Percentiles rank a stretch among this genome's conserved stretches.
phyloP scores from a whole-genome alignment of 305 asterid species.

The Fraxinus greggii region DNA sequence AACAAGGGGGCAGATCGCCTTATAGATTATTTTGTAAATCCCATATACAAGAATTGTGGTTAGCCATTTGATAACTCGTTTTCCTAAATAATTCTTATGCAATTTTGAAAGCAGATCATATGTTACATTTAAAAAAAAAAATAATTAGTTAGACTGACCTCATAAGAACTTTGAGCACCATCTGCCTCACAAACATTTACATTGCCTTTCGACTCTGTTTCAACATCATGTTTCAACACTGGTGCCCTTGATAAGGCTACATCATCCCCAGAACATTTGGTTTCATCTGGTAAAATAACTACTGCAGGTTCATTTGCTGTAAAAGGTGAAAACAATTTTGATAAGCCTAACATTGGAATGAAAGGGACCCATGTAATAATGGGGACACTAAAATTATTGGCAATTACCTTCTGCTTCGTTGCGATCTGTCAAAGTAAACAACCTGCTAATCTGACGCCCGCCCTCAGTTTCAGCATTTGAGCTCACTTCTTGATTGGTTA shows the following conservation, averaged over 20 bases:
- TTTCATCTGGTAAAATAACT: constrained; percentile 1
- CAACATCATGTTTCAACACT: constrained; percentile 16
- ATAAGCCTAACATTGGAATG: not conserved
- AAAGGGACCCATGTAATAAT: not conserved
- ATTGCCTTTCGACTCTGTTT: constrained; percentile 3
- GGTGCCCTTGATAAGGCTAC: not conserved
- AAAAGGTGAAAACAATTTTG: not conserved
- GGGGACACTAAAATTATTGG: not conserved
- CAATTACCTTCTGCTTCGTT: not conserved
- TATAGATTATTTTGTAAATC: too few species aligned
- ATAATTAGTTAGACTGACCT: constrained; percentile 21
- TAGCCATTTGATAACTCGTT: not conserved
- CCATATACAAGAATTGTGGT: not conserved
- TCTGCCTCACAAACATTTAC: not conserved
- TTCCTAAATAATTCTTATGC: not conserved
- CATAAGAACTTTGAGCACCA: not conserved
- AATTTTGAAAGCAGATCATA: too few species aligned
- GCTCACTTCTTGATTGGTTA: not conserved
- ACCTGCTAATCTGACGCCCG: not conserved
- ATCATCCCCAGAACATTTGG: not conserved
- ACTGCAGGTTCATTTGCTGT: constrained; percentile 3
- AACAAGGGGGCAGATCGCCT: not conserved
- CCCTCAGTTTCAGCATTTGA: not conserved
- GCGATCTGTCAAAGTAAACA: not conserved
- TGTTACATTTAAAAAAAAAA: not conserved